A percentile compares a stretch with the other conserved stretches of the same genome.
Evolutionary conservation across 2,329 filamentous ascomycete genomes (phyloP).

Genomic region (Cladosporium cucumerinum): DNA sequence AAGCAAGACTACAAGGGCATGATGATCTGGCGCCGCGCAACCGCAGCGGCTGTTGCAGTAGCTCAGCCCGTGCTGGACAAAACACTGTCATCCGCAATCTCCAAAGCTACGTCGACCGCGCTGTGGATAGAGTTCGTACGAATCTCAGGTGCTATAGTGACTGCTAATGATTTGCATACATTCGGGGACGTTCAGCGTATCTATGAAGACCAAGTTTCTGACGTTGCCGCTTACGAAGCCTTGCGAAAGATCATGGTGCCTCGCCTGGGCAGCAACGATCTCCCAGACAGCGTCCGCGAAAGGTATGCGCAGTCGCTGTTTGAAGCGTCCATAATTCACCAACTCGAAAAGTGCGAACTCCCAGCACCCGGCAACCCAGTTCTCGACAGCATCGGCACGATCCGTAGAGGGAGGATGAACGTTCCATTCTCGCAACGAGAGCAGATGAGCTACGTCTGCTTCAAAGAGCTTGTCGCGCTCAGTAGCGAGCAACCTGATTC

Average conservation of each 20-base stretch:
- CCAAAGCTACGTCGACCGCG: conserved; percentile 38
- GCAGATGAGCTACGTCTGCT: conserved; percentile 74
- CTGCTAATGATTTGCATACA: conserved; percentile 36
- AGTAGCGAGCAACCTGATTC: conserved; percentile 15
- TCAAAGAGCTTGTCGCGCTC: conserved; percentile 65
- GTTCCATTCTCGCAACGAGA: conserved; percentile 62
- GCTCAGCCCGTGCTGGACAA: conserved; percentile 62
- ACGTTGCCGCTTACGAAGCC: conserved; percentile 69
- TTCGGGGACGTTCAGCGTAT: conserved; percentile 39
- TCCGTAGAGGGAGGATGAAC: conserved; percentile 69
- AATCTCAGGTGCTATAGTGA: conserved; percentile 38
- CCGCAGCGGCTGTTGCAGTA: conserved; percentile 65
- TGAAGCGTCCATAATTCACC: conserved; percentile 75
- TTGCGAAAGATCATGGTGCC: conserved; percentile 72
- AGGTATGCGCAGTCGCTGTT: conserved; percentile 76
- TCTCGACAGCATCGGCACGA: conserved; percentile 60
- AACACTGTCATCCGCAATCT: conserved; percentile 29
- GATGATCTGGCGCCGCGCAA: conserved; percentile 77
- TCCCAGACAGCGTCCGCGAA: conserved; percentile 65
- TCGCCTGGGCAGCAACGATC: conserved; percentile 60
- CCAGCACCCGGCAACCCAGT: conserved; percentile 50
- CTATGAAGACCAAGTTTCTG: conserved; percentile 71
- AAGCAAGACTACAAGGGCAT: conserved; percentile 65
- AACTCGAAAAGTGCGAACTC: conserved; percentile 61
- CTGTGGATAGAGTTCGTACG: conserved; percentile 62